phyloP scores from a whole-genome alignment of 768 basidiomycete genomes.

The Cyathus striatus region DNA sequence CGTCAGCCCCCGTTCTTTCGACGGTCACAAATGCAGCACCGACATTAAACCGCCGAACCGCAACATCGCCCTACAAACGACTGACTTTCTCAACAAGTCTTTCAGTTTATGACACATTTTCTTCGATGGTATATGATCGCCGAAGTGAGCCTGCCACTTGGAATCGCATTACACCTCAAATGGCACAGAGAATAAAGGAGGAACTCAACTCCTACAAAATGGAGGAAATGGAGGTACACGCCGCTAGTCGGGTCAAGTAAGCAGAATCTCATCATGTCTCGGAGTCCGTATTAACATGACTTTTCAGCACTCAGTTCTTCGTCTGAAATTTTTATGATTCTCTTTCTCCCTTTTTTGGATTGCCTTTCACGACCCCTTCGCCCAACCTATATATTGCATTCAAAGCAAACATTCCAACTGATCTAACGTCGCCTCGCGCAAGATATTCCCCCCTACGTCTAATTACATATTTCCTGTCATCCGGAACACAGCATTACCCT shows the following conservation, averaged over 20 bases:
- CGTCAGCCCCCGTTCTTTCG: slow-evolving; percentile 84
- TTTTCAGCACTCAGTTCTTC: slow-evolving; percentile 78
- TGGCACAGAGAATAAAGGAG: slow-evolving; percentile 97
- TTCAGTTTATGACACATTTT: slow-evolving; percentile 97
- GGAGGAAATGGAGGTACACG: slow-evolving; percentile 99
- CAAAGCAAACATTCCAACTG: slow-evolving; percentile 16
- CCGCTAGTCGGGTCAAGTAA: slow-evolving; percentile 85
- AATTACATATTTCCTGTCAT: slow-evolving; percentile 4
- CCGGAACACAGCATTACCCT: slow-evolving; percentile 12
- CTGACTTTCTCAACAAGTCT: slow-evolving; percentile 89
- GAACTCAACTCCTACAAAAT: slow-evolving; percentile 98
- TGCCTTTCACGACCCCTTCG: slow-evolving; percentile 12
- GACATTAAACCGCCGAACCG: slow-evolving; percentile 64
- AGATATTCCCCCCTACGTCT: slow-evolving; percentile 8
- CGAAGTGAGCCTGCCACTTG: slow-evolving; percentile 95
- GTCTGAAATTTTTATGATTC: slow-evolving; percentile 41
- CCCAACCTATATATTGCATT: slow-evolving; percentile 17
- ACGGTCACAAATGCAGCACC: slow-evolving; percentile 43
- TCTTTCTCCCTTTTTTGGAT: slow-evolving; percentile 26
- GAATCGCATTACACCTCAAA: slow-evolving; percentile 89
- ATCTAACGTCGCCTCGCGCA: slow-evolving; percentile 17
- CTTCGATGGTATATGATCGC: slow-evolving; percentile 85
- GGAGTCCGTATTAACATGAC: slow-evolving; percentile 3
- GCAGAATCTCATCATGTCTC: slow-evolving; percentile 26
- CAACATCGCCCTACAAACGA: slow-evolving; percentile 64